Base-by-base conservation (phyloP, 345 rosid genomes). In the Eucalyptus tenuipes region DNA sequence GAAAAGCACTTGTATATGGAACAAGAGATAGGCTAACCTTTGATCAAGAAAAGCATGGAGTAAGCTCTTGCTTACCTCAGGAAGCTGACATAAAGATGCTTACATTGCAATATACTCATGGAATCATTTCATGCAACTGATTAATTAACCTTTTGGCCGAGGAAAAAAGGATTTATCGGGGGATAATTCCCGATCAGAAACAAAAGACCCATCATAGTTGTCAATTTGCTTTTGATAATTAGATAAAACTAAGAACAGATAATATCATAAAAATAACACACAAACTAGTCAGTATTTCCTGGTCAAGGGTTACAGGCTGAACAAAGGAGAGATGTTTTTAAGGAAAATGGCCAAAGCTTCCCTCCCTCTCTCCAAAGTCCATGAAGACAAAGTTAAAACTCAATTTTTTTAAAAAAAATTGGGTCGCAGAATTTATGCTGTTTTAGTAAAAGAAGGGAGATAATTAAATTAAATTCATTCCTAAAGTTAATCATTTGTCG, bases 211-310 rank as follows among this genome's bases (percentile, higher is more conserved):
- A 17, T 66, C 1, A 66, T 66, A 31, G 79, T 55, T 55, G 61
- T 55, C 5, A 8, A 55, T 55, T 55, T 55, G 61, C 27, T 55
- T 55, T 55, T 1, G 61, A 55, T 20, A 22, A 55, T 0, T 0
- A 55, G 57, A 55, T 0, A 22, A 20, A 55, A 55, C 61, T 9
- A 22, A 1, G 1, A 18, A 8, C 10, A 53, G 57, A 53, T 53
- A 8, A 48, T 13, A 13, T 48, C 13, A 48, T 13, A 3, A 53
- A 25, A 53, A 53, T 53, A 53, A 53, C 57, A 8, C 0, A 24
- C 57, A 53, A 25, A 18, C 57, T 0, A 53, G 57, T 53, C 57
- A 53, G 0, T 0, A 22, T 50, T 66, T 33, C 0, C 4, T 53
- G 57, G 57, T 0, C 20, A 8, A 53, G 57, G 25, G 57, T 18